These are phyloP conservation scores for Metarhizium humberi DNA, from an alignment of 2,329 filamentous ascomycete species.

Conservation along the genomic window DNA sequence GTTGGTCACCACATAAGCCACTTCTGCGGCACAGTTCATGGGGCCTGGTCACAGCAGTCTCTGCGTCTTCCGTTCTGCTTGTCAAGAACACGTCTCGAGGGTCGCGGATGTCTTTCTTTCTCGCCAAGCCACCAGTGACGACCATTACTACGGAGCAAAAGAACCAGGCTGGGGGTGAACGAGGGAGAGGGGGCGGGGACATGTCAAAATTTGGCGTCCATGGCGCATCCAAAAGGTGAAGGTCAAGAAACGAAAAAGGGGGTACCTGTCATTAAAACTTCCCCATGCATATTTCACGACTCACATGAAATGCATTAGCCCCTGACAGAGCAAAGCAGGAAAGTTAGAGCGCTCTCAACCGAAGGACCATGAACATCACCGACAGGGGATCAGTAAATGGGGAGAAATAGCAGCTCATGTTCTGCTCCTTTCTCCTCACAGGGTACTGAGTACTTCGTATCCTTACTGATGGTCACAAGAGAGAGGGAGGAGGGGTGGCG, in stretches of 20 bases:
- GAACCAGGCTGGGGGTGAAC: not conserved
- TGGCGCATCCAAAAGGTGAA: not conserved
- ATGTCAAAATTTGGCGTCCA: not conserved
- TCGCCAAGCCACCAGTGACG: not conserved
- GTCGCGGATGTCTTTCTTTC: not conserved
- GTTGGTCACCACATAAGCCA: conserved; percentile 10
- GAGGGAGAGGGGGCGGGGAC: not conserved
- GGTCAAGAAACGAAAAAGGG: not conserved
- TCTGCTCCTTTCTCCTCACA: not conserved
- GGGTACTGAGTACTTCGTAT: not conserved
- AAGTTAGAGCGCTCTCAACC: not conserved
- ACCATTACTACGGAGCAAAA: not conserved
- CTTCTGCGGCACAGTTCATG: conserved; percentile 5
- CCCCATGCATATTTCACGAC: conserved; percentile 3
- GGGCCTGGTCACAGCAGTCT: not conserved
- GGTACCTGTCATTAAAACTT: not conserved
- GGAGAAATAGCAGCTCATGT: not conserved
- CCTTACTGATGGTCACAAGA: not conserved
- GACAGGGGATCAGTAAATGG: not conserved
- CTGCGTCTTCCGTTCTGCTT: not conserved
- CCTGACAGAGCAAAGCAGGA: not conserved
- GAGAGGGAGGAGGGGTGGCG: conserved; percentile 5
- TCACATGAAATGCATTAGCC: conserved; percentile 4
- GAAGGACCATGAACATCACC: not conserved
- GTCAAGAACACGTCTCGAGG: not conserved